phyloP scores from a whole-genome alignment of 768 basidiomycete species.

The Podaxis sp. region DNA sequence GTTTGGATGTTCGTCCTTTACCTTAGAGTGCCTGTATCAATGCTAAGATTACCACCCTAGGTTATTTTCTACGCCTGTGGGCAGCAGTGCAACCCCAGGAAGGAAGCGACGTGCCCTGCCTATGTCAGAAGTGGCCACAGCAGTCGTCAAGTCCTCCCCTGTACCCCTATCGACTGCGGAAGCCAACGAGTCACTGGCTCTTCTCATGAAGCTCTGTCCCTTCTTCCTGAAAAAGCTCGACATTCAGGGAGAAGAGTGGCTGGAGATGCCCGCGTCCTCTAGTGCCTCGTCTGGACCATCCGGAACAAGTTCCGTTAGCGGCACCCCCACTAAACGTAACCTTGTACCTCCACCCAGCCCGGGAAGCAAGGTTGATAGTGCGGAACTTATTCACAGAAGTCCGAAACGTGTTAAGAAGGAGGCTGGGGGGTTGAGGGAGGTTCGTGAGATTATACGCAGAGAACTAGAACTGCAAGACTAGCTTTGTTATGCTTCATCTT shows the following conservation, averaged over 20 bases:
- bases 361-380: constrained; percentile 55
- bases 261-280: constrained; percentile 59
- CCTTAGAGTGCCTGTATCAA: constrained; percentile 1
- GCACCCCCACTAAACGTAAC: constrained; percentile 41
- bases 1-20: constrained; percentile 72
- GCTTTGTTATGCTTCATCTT: constrained; percentile 34
- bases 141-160: constrained; percentile 78
- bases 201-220: constrained; percentile 71
- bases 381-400: constrained; percentile 65
- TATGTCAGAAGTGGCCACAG: constrained; percentile 60
- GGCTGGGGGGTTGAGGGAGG: constrained; percentile 72
- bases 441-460: constrained; percentile 76
- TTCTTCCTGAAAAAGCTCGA: constrained; percentile 73
- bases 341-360: constrained; percentile 45
- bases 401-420: constrained; percentile 72
- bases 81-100: constrained; percentile 49
- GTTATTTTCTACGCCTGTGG: constrained; percentile 68
- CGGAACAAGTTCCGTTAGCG: constrained; percentile 22
- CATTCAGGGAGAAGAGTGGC: constrained; percentile 58
- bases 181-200: constrained; percentile 68
- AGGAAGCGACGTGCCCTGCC: constrained; percentile 76
- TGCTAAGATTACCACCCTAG: constrained; percentile 32
- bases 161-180: constrained; percentile 79
- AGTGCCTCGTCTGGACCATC: constrained; percentile 21
- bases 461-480: constrained; percentile 74